Evolutionary conservation across 2,329 filamentous ascomycete species (phyloP).

Genomic region (Aspergillus carbonarius): DNA sequence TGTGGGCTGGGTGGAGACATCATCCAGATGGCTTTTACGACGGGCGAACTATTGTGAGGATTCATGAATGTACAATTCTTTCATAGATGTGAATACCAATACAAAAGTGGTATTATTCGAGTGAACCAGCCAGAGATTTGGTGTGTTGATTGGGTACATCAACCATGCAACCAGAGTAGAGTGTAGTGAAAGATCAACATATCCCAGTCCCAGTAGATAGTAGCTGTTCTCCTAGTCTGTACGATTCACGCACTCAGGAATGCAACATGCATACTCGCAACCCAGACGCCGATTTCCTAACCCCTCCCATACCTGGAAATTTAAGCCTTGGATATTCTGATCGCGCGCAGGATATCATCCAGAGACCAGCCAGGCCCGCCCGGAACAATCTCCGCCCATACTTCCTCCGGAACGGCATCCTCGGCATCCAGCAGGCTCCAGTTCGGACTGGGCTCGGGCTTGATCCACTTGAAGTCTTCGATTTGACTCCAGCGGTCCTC

Average conservation of each 20-base stretch:
- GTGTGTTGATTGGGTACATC: background rate
- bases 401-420: conserved; percentile 58
- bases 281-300: background rate
- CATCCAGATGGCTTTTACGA: too few relatives aligned
- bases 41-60: too few relatives aligned
- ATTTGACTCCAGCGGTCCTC: conserved; percentile 82
- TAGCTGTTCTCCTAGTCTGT: background rate
- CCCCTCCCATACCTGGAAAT: background rate
- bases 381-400: conserved; percentile 69
- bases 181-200: background rate
- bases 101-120: too few relatives aligned
- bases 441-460: conserved; percentile 80
- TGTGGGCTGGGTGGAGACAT: too few relatives aligned
- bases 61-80: too few relatives aligned
- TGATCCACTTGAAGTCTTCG: conserved; percentile 98
- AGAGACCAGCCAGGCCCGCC: conserved; percentile 62
- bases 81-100: too few relatives aligned
- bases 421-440: conserved; percentile 70
- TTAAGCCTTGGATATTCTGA: conserved; percentile 23
- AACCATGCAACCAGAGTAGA: background rate
- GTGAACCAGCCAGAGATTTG: background rate
- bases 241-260: background rate
- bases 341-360: conserved; percentile 61
- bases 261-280: background rate
- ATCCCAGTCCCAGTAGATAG: background rate